phyloP scores from a whole-genome alignment of 169 alveolate species.

The Plasmodium gonderi region DNA sequence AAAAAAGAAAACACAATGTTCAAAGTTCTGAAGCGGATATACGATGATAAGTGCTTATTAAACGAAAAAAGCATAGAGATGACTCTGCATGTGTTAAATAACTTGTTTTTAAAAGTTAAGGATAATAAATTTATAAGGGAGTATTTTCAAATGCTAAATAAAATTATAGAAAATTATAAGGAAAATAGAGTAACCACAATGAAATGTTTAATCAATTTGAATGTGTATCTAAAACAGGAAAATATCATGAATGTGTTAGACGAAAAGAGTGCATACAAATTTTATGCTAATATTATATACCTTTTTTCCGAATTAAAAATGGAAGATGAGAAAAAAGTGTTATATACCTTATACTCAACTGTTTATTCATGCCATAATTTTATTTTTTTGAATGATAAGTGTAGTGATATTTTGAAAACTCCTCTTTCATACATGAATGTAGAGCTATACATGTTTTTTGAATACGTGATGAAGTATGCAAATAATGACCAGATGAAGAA shows the following conservation, averaged over 20 bases:
- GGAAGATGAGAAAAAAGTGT: slow-evolving; percentile 17
- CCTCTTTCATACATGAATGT: slow-evolving; percentile 68
- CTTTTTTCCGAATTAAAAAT: slow-evolving; percentile 31
- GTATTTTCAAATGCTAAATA: slow-evolving; percentile 44
- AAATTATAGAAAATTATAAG: slow-evolving; percentile 35
- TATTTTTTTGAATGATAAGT: slow-evolving; percentile 12
- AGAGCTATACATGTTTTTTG: slow-evolving; percentile 65
- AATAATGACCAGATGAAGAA: background rate
- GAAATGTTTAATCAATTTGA: slow-evolving; percentile 46
- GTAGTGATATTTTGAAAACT: slow-evolving; percentile 25
- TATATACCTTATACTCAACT: slow-evolving; percentile 52
- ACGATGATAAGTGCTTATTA: background rate
- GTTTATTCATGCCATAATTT: slow-evolving; percentile 43
- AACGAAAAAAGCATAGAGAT: slow-evolving; percentile 8
- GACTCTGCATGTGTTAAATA: slow-evolving; percentile 37
- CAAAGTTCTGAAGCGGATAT: background rate
- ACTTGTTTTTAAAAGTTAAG: slow-evolving; percentile 24
- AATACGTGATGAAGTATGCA: slow-evolving; percentile 28
- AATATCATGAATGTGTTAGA: slow-evolving; percentile 11
- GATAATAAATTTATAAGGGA: slow-evolving; percentile 24
- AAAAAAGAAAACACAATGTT: background rate
- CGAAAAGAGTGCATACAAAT: slow-evolving; percentile 25
- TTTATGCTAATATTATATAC: slow-evolving; percentile 67
- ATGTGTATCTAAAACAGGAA: slow-evolving; percentile 26
- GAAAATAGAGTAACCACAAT: slow-evolving; percentile 17